Base-by-base conservation (phyloP, 768 basidiomycete genomes). In the Pilatotrama ljubarskyi region DNA sequence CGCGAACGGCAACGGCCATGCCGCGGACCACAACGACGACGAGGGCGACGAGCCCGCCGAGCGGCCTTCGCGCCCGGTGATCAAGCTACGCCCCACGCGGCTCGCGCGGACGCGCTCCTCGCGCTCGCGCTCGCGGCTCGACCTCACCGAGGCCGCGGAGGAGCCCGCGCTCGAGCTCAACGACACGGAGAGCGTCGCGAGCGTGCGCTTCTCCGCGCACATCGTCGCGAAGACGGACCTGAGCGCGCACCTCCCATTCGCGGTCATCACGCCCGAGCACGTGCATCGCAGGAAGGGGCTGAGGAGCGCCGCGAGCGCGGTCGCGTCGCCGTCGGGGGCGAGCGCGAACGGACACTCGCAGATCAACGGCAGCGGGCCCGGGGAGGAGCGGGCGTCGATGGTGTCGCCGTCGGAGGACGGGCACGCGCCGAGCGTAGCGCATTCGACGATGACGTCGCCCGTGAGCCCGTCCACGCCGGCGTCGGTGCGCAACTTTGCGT, bases 151-250 rank as follows among this genome's bases (percentile, higher is more conserved):
- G 82, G 79, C 46, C n/a, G 55, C 68, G n/a, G 84, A 81, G 15
- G 83, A 82, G 65, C 87, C 87, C 7, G 78, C 47, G 51, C 24
- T 71, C 42, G 86, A 84, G 15, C 86, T 89, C 18, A 75, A 77
- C 14, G 89, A 90, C 65, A 78, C 73, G 55, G 88, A 89, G 32
- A 90, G 86, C 64, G 75, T 92, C 22, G 88, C 90, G 18, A 88
- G 86, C 66, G 80, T 89, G 51, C 85, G 89, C 38, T 91, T 91
- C 75, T 90, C 88, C 10, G 90, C 90, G 8, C 80, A 83, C 55
- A 76, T 82, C 51, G 78, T 92, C 22, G 79, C 87, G 15, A 86
- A 84, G 68, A 76, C 76, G 10, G 83, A 86, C 67, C 74, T 92
- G 49, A 76, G 73, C 25, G 73, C 76, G 13, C 72, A 87, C 20